Percentiles rank a stretch among this genome's conserved stretches.
phyloP scores from a whole-genome alignment of 768 basidiomycete genomes.

The Lactarius indigo region DNA sequence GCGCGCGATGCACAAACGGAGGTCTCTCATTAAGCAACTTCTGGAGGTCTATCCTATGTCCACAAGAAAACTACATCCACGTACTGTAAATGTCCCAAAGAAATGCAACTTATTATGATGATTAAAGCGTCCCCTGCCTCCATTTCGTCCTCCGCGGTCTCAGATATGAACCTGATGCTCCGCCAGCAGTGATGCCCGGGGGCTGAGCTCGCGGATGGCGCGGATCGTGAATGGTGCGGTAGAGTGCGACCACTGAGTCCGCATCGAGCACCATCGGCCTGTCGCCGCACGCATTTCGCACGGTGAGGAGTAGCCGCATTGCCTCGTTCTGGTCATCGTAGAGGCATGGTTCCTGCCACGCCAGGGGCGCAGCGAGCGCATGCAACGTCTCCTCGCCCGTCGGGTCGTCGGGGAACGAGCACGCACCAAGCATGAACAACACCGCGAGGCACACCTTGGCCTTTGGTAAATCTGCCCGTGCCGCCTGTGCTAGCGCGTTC shows the following conservation, averaged over 20 bases:
- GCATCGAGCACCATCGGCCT: constrained; percentile 2
- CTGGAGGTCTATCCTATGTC: not conserved
- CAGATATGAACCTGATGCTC: not conserved
- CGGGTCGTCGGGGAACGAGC: constrained; percentile 3
- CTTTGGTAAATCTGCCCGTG: not conserved
- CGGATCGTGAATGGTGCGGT: constrained; percentile 5
- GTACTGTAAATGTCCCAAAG: not conserved
- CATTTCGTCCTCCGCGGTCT: not conserved
- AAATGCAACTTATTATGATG: not conserved
- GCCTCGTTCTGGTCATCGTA: not conserved
- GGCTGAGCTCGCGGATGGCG: not conserved
- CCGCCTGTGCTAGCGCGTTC: not conserved
- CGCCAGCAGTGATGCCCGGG: not conserved
- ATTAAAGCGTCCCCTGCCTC: not conserved
- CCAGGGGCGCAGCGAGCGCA: constrained; percentile 5
- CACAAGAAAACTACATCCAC: not conserved
- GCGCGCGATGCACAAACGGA: constrained; percentile 3
- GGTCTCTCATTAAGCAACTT: constrained; percentile 1
- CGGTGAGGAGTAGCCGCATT: not conserved
- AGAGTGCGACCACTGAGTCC: not conserved
- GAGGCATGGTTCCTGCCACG: constrained; percentile 2
- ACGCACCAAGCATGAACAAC: constrained; percentile 18
- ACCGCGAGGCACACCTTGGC: constrained; percentile 16
- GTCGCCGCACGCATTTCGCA: not conserved
- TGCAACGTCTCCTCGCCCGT: constrained; percentile 1